A percentile compares a stretch with the other conserved stretches of the same genome.
Conservation (phyloP, 139 green algal genomes). For the Zygnema cylindricum region DNA sequence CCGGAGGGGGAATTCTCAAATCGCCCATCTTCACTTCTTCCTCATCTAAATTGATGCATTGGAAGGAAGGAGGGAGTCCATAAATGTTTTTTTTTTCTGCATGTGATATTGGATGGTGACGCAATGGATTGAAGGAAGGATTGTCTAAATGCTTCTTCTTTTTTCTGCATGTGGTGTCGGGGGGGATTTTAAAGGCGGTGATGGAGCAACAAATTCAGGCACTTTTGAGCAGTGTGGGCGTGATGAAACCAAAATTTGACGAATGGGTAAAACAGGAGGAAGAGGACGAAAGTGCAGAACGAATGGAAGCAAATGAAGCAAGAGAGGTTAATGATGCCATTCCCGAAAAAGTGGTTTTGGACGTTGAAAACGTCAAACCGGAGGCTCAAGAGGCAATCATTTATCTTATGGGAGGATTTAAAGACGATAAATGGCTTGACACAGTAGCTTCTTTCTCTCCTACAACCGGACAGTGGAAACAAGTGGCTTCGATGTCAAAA, state of each 20-base stretch:
- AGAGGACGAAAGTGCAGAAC: neutral
- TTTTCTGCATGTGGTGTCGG: too few species aligned
- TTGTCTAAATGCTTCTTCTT: too few species aligned
- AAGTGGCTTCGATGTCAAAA: constrained; percentile 35
- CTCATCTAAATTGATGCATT: too few species aligned
- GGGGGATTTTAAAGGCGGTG: too few species aligned
- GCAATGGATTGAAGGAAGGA: too few species aligned
- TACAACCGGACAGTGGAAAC: neutral
- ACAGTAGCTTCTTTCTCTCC: neutral
- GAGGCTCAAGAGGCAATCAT: neutral
- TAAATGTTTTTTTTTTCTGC: too few species aligned
- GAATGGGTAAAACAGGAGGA: neutral
- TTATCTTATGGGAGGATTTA: constrained; percentile 3
- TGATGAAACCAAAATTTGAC: neutral
- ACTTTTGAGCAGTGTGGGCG: neutral
- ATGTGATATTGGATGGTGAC: too few species aligned
- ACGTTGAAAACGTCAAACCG: neutral
- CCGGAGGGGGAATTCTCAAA: too few species aligned
- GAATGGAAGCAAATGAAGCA: neutral
- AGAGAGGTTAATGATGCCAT: neutral
- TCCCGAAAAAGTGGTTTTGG: neutral
- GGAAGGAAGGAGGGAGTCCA: too few species aligned
- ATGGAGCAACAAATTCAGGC: constrained; percentile 10
- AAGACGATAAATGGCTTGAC: neutral
- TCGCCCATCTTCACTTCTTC: too few species aligned